Conservation (phyloP, 2,329 filamentous ascomycete species). For the Ceratocystis destructans region DNA sequence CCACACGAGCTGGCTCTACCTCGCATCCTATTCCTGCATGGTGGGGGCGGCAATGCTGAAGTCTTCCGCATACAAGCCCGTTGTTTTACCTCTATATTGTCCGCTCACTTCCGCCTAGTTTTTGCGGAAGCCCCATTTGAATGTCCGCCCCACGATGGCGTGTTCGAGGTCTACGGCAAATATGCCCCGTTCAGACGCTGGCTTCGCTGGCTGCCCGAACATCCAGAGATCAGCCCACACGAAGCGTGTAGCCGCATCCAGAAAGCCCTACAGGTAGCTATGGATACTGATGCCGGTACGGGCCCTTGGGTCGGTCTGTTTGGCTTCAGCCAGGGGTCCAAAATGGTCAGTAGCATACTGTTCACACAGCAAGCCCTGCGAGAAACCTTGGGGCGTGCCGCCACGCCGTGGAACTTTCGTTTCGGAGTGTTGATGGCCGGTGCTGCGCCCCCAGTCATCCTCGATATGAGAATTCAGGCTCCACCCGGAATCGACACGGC, state of each 20-base stretch:
- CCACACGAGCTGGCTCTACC: conserved; percentile 30
- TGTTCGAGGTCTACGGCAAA: conserved; percentile 50
- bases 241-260: conserved; percentile 31
- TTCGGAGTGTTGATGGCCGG: conserved; percentile 52
- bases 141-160: conserved; percentile 46
- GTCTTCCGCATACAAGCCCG: conserved; percentile 59
- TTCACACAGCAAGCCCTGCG: conserved; percentile 46
- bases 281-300: conserved; percentile 40
- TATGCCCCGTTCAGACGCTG: conserved; percentile 50
- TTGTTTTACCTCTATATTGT: conserved; percentile 34
- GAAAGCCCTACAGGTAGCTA: conserved; percentile 30
- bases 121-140: conserved; percentile 58
- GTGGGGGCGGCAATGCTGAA: conserved; percentile 57
- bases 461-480: conserved; percentile 29
- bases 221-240: conserved; percentile 37
- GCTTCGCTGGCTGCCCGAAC: conserved; percentile 49
- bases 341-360: conserved; percentile 45
- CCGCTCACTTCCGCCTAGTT: conserved; percentile 51
- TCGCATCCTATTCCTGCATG: conserved; percentile 68
- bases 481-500: conserved; percentile 22
- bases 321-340: conserved; percentile 55
- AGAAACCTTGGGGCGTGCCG: conserved; percentile 25
- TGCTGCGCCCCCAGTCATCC: conserved; percentile 42
- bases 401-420: conserved; percentile 32
- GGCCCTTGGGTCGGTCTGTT: conserved; percentile 47